Percentiles rank a stretch among this genome's conserved stretches.
Conservation (phyloP, 441 rosid genomes). For the Populus hybrid region DNA sequence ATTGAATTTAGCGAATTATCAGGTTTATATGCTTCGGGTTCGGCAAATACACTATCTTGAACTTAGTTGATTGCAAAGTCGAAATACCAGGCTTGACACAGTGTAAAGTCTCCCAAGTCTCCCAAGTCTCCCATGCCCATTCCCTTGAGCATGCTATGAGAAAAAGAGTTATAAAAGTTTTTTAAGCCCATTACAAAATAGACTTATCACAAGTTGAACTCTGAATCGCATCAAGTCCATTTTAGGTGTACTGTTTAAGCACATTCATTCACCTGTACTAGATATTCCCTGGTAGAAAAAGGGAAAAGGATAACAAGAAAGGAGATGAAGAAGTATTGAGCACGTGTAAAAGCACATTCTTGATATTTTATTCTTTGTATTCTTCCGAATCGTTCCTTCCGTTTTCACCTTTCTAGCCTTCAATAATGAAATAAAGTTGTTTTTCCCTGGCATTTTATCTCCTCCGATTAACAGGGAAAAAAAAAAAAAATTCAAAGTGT, state of each 20-base stretch:
- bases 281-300: background rate
- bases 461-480: background rate
- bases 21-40: accelerated
- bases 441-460: background rate
- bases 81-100: accelerated
- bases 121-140: too few relatives aligned
- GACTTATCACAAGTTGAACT: background rate
- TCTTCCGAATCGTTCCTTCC: slow-evolving; percentile 12
- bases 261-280: background rate
- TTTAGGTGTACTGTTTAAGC: background rate
- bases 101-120: too few relatives aligned
- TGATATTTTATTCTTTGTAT: slow-evolving; percentile 21
- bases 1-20: too few relatives aligned
- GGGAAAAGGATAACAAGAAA: background rate
- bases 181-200: too few relatives aligned
- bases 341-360: slow-evolving; percentile 1
- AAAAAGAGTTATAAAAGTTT: too few relatives aligned
- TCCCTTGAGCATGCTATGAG: too few relatives aligned
- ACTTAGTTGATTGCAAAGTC: accelerated
- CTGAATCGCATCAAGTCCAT: background rate
- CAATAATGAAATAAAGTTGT: background rate
- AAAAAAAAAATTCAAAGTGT: background rate
- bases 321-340: background rate
- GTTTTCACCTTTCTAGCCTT: background rate
- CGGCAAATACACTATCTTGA: too few relatives aligned